Conservation (phyloP, 495 filamentous ascomycete genomes). For the Hypoxylon fuscum region DNA sequence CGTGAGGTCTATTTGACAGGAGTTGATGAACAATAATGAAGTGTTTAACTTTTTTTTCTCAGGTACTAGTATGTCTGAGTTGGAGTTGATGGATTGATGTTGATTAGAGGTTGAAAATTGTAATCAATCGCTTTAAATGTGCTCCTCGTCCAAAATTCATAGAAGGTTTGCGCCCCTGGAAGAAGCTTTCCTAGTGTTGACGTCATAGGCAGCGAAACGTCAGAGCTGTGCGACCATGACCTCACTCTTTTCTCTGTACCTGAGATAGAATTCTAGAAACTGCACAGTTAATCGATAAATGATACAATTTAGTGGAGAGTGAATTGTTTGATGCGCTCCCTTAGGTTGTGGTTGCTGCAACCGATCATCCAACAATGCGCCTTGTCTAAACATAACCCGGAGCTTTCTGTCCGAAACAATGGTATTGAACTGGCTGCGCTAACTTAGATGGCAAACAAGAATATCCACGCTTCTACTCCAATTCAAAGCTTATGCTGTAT, state of each 20-base stretch:
- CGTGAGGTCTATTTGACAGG: conserved; percentile 6
- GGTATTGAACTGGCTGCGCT: too few relatives aligned
- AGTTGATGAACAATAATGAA: conserved; percentile 23
- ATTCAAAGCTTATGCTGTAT: too few relatives aligned
- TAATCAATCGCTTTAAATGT: too few relatives aligned
- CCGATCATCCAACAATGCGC: not conserved
- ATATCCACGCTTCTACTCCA: too few relatives aligned
- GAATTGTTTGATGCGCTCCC: not conserved
- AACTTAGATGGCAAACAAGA: too few relatives aligned
- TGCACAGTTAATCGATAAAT: conserved; percentile 6
- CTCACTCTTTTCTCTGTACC: conserved; percentile 24
- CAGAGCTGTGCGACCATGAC: conserved; percentile 37
- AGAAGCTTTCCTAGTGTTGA: conserved; percentile 30
- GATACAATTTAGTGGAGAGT: conserved; percentile 25
- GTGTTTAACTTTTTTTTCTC: not conserved
- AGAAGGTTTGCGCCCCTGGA: conserved; percentile 1
- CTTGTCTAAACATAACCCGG: not conserved
- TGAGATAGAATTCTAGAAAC: conserved; percentile 6
- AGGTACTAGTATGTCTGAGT: not conserved
- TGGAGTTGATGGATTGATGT: too few relatives aligned
- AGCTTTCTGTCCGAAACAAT: not conserved
- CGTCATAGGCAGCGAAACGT: conserved; percentile 39
- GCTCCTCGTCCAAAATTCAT: too few relatives aligned
- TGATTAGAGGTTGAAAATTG: too few relatives aligned
- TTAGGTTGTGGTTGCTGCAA: not conserved